A percentile compares a stretch with the other conserved stretches of the same genome.
phyloP scores from a whole-genome alignment of 139 green algal species.

The Chlamydomonas applanata region DNA sequence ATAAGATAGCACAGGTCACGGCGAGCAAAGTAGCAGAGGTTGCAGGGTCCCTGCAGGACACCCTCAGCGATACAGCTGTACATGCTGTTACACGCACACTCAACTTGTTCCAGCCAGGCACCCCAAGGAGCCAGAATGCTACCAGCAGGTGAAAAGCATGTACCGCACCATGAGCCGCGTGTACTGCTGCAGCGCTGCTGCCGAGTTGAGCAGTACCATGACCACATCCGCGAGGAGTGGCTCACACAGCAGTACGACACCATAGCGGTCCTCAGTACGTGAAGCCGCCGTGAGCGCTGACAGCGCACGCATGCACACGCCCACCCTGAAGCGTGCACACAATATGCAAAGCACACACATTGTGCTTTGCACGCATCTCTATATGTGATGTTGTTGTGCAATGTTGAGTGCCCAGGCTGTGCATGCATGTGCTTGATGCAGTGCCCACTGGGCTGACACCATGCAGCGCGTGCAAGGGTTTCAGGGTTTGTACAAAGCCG shows the following conservation, averaged over 20 bases:
- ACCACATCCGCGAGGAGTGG: constrained; percentile 26
- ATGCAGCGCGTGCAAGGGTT: no score
- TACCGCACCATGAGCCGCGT: constrained; percentile 26
- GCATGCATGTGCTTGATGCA: no score
- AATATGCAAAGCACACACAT: no score
- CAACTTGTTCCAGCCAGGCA: background rate
- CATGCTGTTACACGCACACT: no score
- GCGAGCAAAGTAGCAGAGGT: no score
- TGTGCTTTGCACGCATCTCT: no score
- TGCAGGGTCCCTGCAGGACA: background rate
- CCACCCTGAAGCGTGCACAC: constrained; percentile 15
- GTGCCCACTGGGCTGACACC: background rate
- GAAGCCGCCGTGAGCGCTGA: constrained; percentile 16
- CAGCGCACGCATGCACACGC: constrained; percentile 23
- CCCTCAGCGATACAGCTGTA: background rate
- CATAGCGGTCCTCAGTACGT: constrained; percentile 39
- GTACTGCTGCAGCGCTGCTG: constrained; percentile 40
- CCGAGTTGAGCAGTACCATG: constrained; percentile 8
- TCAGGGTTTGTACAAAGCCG: no score
- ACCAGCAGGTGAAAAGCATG: background rate
- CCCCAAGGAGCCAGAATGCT: background rate
- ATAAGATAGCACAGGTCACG: no score
- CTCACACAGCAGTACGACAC: constrained; percentile 37
- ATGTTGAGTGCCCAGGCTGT: no score
- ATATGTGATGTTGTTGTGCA: no score